Percentiles rank a stretch among this genome's conserved stretches.
Evolutionary conservation across 129 eudicot genomes (phyloP).

Genomic region (Lactuca sativa): DNA sequence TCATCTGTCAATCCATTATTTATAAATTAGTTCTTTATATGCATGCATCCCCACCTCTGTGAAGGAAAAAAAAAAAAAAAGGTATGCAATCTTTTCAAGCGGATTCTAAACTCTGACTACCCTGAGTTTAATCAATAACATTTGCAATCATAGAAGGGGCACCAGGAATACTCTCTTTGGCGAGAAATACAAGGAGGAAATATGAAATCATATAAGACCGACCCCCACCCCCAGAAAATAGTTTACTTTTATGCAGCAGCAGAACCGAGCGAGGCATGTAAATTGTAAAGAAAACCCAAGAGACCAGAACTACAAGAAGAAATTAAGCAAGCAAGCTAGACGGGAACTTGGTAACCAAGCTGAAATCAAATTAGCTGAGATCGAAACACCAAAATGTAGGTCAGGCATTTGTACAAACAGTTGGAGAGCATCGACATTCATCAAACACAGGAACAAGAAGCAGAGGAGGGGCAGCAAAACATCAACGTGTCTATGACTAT

Average conservation of each 20-base stretch:
- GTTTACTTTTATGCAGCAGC: too few species aligned
- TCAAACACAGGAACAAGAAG: not conserved
- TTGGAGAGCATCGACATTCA: slow-evolving; percentile 24
- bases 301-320: not conserved
- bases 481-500: not conserved
- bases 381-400: not conserved
- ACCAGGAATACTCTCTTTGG: too few species aligned
- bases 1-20: slow-evolving; percentile 51
- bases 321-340: not conserved
- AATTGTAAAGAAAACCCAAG: not conserved
- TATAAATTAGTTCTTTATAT: slow-evolving; percentile 5
- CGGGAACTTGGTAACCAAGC: slow-evolving; percentile 6
- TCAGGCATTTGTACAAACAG: slow-evolving; percentile 33
- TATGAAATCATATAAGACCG: too few species aligned
- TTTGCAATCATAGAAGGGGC: too few species aligned
- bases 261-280: too few species aligned
- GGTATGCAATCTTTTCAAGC: not conserved
- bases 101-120: not conserved
- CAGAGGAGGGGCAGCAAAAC: not conserved
- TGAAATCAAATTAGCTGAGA: slow-evolving; percentile 5
- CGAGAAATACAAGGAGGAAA: too few species aligned
- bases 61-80: not conserved
- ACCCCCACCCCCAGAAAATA: too few species aligned
- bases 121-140: not conserved
- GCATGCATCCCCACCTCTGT: not conserved